Evolutionary conservation across 1,284 basidiomycete genomes (phyloP), one percentile per base, ranked within the genome.

Genomic region (Entoloma clypeatum): DNA sequence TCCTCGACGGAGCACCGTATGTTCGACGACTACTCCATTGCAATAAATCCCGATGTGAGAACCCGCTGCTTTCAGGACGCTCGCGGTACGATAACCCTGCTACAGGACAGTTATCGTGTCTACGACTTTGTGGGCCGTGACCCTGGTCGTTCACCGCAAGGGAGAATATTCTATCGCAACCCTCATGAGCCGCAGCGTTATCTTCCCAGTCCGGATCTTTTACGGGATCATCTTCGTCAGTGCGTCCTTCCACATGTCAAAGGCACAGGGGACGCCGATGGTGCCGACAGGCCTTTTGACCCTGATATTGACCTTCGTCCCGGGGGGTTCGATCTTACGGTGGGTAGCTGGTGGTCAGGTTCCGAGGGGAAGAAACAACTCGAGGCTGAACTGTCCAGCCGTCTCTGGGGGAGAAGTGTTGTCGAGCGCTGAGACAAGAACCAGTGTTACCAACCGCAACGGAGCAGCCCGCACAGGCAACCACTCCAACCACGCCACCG

Each of bases 211-310:
- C 33, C 45, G 27, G 42, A 50, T 44, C 35, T 47, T 26, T 42
- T 50, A 29, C 48, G 42, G 13, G 48, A 50, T 29, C 45, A 50
- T 42, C 47, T 47, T 32, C 48, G 48, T 26, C 45, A 49, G 35
- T 49, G 48, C 36, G 23, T 47, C 48, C 48, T 47, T 40, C 37
- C 33, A 39, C 39, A 44, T 39, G 26, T 49, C 19, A 50, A 44
- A 44, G 48, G 48, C 28, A 32, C 48, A 39, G 39, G 43, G 35
- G 36, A 38, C 19, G 14, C 29, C 28, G 7, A 24, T 7, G 36
- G 19, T 17, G 25, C 19, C 18, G 7, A 25, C 27, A 35, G 39
- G 29, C 23, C 27, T 32, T 37, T 45, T 8, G 44, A 45, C 24
- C 39, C 39, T 28, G 44, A 45, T 38, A 18, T 32, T 16, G 43